A percentile compares a stretch with the other conserved stretches of the same genome.
These are phyloP conservation scores for Zoysia matrella DNA, from an alignment of 202 grass and related monocot genomes.

Conservation along the genomic window DNA sequence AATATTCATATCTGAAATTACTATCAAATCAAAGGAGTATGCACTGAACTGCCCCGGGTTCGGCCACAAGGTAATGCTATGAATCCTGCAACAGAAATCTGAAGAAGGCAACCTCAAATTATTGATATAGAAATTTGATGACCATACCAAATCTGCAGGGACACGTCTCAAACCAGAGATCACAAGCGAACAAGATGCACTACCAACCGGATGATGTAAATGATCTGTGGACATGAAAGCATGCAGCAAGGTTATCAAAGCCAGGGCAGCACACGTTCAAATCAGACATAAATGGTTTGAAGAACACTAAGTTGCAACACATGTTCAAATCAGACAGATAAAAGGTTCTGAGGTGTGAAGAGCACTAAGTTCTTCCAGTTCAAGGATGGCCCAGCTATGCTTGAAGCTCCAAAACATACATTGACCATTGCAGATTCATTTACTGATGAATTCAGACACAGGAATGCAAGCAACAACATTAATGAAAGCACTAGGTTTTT, in stretches of 20 bases:
- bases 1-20: constrained; percentile 13
- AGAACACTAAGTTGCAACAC: no score
- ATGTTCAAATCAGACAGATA: no score
- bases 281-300: no score
- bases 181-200: background rate
- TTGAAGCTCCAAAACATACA: no score
- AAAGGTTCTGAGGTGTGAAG: no score
- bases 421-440: no score
- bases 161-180: constrained; percentile 12
- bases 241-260: background rate
- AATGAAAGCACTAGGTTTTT: no score
- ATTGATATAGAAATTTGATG: background rate
- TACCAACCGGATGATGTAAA: background rate
- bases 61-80: background rate
- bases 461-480: no score
- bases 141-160: background rate
- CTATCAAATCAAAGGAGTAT: background rate
- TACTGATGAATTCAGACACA: no score
- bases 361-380: background rate
- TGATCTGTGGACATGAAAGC: constrained; percentile 15
- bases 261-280: no score
- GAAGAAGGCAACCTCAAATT: background rate
- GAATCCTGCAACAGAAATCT: constrained; percentile 1
- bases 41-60: background rate
- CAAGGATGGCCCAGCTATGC: no score